Base-by-base conservation (phyloP, 139 green algal genomes). In the Haematococcus sp. region DNA sequence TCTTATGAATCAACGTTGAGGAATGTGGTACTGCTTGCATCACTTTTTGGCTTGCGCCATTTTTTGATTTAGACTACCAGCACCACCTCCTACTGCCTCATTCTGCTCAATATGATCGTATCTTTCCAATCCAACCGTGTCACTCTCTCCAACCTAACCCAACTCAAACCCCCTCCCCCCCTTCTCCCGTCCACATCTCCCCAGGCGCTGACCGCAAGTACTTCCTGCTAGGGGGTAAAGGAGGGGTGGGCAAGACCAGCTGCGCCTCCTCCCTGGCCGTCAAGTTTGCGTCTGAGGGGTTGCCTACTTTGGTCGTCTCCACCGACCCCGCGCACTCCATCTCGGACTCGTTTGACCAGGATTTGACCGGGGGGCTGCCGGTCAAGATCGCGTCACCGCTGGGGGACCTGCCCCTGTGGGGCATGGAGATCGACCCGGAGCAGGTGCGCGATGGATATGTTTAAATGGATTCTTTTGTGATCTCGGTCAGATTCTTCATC, bases 311-410 rank as follows among this genome's bases (percentile, higher is more conserved):
- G 52, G 86, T 99, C 30, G 96, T 99, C 23, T 98, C 93, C 40
- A 98, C 96, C 2, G 96, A 99, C 76, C 96, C 96, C 0, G 96
- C 96, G 7, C 96, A 99, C 88, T 98, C 94, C n/a, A 83, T 99
- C 17, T 90, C 81, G 31, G 96, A 99, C 81, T 90, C 91, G 0
- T 87, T 99, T 25, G 95, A 94, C 54, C 91, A 97, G 91, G 90
- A 98, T 71, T 84, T 99, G 35, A 90, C 76, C 30, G 91, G 96
- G 3, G 96, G 96, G 4, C 58, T 78, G 44, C 96, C 96, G 0
- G 91, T 98, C 32, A 58, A 27, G 17, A 83, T 98, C 46, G 66
- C 43, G 16, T 78, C 64, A 17, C 79, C 82, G 3, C 31, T 85
- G 61, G 88, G 81, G 0, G 87, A 97, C 35, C 61, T 91, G 32